Evolutionary conservation across 2,329 filamentous ascomycete species (phyloP), one percentile per base, ranked within the genome.

Genomic region (Fusarium camptoceras): DNA sequence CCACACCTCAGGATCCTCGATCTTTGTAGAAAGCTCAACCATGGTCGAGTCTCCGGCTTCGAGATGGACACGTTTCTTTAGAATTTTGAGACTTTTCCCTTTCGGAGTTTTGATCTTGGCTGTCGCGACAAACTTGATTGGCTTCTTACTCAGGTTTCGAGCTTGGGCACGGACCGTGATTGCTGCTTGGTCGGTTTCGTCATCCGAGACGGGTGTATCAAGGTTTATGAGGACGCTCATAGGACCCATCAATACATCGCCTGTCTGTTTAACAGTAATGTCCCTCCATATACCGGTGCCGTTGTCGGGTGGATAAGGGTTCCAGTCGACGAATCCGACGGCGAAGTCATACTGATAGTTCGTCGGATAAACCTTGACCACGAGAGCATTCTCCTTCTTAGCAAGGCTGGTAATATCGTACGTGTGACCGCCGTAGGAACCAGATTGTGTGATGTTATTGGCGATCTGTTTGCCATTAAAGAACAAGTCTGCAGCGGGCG

Each of bases 391-490:
- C 20, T 55, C 24, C 5, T 37, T 14, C 2, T 7, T 16, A 20
- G 31, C 42, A 11, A 28, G 14, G 6, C 2, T 8, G 2, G 53
- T 48, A 0, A 55, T 48, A 4, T 55, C 53, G 3, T 14, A 55
- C 0, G 42, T 55, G 18, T 55, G 42, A 1, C 53, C 53, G 4
- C 53, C 42, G 8, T 55, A 48, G 10, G 53, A 55, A 18, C 53
- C 53, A 6, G 53, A 48, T 6, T 55, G 53, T 8, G 53, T 55
- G 20, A 48, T 9, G 6, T 55, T 55, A 10, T 48, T 8, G 30
- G 42, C 42, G 15, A 55, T n/a, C 11, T 37, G 41, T n/a, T 55
- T 48, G 10, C 53, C 53, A 12, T 55, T 55, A 10, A 55, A 30
- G 15, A 28, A 48, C 53, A 55, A 28, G 15, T 55, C 53, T 22